phyloP scores from a whole-genome alignment of 441 rosid species.

The Metrosideros polymorpha region DNA sequence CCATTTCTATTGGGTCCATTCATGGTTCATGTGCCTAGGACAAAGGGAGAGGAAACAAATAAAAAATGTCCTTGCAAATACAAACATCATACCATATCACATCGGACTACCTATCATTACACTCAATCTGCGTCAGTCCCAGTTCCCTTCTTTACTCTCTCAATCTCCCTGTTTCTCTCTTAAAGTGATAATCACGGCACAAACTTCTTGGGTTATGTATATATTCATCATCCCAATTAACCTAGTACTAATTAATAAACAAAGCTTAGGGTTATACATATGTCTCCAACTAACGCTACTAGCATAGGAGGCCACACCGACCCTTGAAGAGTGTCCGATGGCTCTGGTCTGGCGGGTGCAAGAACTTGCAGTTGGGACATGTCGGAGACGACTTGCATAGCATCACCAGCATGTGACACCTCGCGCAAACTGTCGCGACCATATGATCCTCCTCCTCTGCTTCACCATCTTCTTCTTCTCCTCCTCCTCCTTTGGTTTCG shows the following conservation, averaged over 20 bases:
- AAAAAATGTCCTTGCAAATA: neutral
- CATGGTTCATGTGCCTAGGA: neutral
- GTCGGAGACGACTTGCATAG: constrained; percentile 61
- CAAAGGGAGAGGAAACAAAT: neutral
- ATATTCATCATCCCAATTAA: neutral
- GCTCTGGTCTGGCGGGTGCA: constrained; percentile 59
- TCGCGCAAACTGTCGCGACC: constrained; percentile 68
- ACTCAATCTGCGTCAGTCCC: neutral
- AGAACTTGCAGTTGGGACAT: constrained; percentile 89
- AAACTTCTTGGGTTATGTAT: neutral
- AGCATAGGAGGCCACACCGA: constrained; percentile 49
- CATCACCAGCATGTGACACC: constrained; percentile 87
- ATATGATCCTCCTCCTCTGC: constrained; percentile 41
- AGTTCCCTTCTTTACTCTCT: neutral
- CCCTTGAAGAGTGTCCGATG: constrained; percentile 35
- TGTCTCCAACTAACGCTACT: neutral
- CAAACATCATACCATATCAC: neutral
- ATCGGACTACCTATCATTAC: neutral
- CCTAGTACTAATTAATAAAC: neutral
- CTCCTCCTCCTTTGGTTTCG: neutral
- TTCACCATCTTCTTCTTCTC: neutral
- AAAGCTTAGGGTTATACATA: neutral
- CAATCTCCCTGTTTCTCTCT: neutral
- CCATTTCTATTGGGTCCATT: neutral
- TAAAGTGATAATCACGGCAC: neutral